Evolutionary conservation across 2,329 filamentous ascomycete species (phyloP).

Genomic region (Lachnellula occidentalis): DNA sequence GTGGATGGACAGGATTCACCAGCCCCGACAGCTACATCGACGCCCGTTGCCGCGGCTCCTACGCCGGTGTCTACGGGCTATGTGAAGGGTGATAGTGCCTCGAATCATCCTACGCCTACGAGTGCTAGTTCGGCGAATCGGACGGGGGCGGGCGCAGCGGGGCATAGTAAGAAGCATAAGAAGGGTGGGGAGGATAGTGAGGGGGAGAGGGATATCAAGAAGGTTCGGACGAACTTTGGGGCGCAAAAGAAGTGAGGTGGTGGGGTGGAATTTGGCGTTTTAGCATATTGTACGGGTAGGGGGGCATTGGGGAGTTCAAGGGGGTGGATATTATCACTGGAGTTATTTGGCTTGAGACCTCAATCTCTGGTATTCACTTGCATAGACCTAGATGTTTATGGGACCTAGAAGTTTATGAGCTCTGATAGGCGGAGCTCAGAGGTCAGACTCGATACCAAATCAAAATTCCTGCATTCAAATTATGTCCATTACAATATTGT

Average conservation of each 20-base stretch:
- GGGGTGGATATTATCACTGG: too few relatives aligned
- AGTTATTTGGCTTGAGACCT: too few relatives aligned
- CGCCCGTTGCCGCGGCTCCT: slow-evolving; percentile 38
- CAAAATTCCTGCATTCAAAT: too few relatives aligned
- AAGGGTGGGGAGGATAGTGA: slow-evolving; percentile 53
- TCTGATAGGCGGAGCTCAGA: too few relatives aligned
- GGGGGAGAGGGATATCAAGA: slow-evolving; percentile 41
- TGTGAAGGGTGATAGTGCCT: slow-evolving; percentile 39
- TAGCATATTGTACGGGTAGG: background rate
- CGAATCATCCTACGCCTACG: slow-evolving; percentile 51
- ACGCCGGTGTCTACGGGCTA: slow-evolving; percentile 53
- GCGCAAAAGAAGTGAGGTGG: slow-evolving; percentile 25
- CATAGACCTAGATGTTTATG: too few relatives aligned
- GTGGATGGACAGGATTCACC: slow-evolving; percentile 25
- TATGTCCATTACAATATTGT: background rate
- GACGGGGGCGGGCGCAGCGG: slow-evolving; percentile 30
- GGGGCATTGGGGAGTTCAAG: too few relatives aligned
- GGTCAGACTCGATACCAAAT: too few relatives aligned
- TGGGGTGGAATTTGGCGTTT: background rate
- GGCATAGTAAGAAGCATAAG: slow-evolving; percentile 47
- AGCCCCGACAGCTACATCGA: slow-evolving; percentile 25
- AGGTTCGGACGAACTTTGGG: slow-evolving; percentile 29
- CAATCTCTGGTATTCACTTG: too few relatives aligned
- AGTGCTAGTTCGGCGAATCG: slow-evolving; percentile 40
- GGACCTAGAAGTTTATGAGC: too few relatives aligned